Base-by-base conservation (phyloP, 2,329 filamentous ascomycete genomes). In the Aspergillus sp. region DNA sequence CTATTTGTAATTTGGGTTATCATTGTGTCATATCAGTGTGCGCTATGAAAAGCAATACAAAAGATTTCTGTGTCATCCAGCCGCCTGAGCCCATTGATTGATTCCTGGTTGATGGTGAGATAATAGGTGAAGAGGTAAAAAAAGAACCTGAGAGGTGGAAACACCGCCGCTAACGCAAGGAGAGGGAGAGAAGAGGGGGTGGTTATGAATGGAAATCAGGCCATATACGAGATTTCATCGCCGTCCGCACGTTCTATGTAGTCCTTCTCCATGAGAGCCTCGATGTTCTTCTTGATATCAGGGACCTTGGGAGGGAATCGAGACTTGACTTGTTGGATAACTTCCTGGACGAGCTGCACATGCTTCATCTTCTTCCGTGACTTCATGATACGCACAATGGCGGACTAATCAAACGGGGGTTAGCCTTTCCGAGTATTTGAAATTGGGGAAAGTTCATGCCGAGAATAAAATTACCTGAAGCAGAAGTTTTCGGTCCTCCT, bases 201-300 rank as follows among this genome's bases (percentile, higher is more conserved):
- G 34, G 19, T 19, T 27, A 38, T 39, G 28, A 34, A 34, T 29
- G 26, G 39, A 36, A 34, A 49, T 79, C 80, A 96, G 58, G 91
- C 91, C 53, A 97, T 82, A 68, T 97, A 97, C 45, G 91, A 89
- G 48, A 98, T 79, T 64, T 96, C 90, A 61, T 97, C 93, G 43
- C 88, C 90, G 38, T 97, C 93, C 46, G 97, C 73, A 45, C 93
- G 88, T 75, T 98, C 93, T 39, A 98, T 81, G 61, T 98, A 98
- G 68, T 98, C 93, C 76, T 98, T 98, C 76, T 98, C 93, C 52
- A 98, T 84, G 33, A 98, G 78, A 52, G 95, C 95, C 70, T 98
- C 93, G 65, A 98, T 97, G 69, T 93, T 96, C 75, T 97, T 98
- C 77, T 98, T 98, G 79, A 98, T 98, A 58, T 98, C 93, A 11